phyloP scores from a whole-genome alignment of 2,329 filamentous ascomycete species.

The Botryotinia narcissicola region DNA sequence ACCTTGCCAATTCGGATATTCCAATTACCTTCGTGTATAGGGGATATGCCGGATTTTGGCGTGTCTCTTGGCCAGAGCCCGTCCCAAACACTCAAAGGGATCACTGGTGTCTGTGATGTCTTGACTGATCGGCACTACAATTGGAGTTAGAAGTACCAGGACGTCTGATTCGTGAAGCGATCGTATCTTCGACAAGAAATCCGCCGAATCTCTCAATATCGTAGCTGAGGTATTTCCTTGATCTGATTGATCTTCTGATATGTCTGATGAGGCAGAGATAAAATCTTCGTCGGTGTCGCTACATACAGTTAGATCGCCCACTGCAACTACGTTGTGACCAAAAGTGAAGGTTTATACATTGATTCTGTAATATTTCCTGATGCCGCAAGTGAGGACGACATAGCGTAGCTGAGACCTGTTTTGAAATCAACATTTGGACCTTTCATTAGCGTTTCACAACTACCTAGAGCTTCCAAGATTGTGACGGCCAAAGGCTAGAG shows the following conservation, averaged over 20 bases:
- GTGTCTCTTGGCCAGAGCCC: slow-evolving; percentile 58
- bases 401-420: slow-evolving; percentile 15
- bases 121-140: slow-evolving; percentile 48
- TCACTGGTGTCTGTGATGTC: slow-evolving; percentile 51
- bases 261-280: slow-evolving; percentile 1
- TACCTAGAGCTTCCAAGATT: slow-evolving; percentile 14
- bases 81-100: slow-evolving; percentile 70
- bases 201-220: slow-evolving; percentile 39
- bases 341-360: slow-evolving; percentile 11
- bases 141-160: slow-evolving; percentile 62
- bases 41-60: slow-evolving; percentile 67
- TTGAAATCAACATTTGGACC: slow-evolving; percentile 17
- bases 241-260: slow-evolving; percentile 1
- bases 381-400: slow-evolving; percentile 6
- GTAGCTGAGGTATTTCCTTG: slow-evolving; percentile 21
- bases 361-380: slow-evolving; percentile 3
- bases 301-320: neutral
- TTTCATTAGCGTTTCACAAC: neutral
- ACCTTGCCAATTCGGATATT: neutral
- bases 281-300: slow-evolving; percentile 15
- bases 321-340: neutral
- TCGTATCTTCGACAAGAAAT: slow-evolving; percentile 48
- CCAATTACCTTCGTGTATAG: slow-evolving; percentile 54
- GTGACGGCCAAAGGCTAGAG: slow-evolving; percentile 3
- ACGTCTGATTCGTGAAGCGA: slow-evolving; percentile 50